Evolutionary conservation across 805 yeast species (phyloP).

Genomic region (Candida sithepensis): DNA sequence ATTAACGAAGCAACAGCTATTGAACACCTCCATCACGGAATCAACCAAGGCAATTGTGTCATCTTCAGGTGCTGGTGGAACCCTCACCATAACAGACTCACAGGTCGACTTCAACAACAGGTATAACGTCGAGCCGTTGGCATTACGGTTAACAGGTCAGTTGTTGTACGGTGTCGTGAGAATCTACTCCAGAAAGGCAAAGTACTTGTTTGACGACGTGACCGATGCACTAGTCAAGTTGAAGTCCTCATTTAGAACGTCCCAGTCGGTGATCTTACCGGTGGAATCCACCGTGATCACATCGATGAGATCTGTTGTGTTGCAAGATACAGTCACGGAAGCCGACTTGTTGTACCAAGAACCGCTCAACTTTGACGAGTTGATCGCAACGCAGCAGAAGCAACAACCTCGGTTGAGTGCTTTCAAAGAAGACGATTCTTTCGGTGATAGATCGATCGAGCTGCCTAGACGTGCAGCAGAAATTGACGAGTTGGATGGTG

Average conservation of each 20-base stretch:
- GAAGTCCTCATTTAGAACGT: conserved; percentile 59
- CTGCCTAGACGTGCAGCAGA: conserved; percentile 34
- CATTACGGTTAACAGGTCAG: conserved; percentile 82
- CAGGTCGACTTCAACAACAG: conserved; percentile 11
- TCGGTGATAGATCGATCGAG: conserved; percentile 60
- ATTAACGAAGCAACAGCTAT: conserved; percentile 65
- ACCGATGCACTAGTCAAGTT: conserved; percentile 68
- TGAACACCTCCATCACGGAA: conserved; percentile 66
- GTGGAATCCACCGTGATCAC: conserved; percentile 58
- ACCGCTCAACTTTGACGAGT: conserved; percentile 43
- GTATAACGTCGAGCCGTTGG: conserved; percentile 50
- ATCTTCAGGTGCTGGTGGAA: conserved; percentile 31
- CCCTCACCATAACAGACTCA: conserved; percentile 6
- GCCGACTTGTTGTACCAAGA: conserved; percentile 69
- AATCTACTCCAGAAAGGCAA: conserved; percentile 82
- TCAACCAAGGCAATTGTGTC: conserved; percentile 64
- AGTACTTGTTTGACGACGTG: conserved; percentile 78
- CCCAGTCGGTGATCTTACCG: conserved; percentile 52
- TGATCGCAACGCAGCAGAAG: conserved; percentile 17
- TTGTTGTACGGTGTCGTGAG: conserved; percentile 81
- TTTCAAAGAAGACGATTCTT: conserved; percentile 19
- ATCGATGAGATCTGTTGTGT: conserved; percentile 54
- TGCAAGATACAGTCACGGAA: conserved; percentile 77
- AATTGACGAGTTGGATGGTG: conserved; percentile 30
- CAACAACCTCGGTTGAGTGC: conserved; percentile 8